A percentile compares a stretch with the other conserved stretches of the same genome.
Evolutionary conservation across 768 basidiomycete species (phyloP).

Genomic region (Boletus rex-veris): DNA sequence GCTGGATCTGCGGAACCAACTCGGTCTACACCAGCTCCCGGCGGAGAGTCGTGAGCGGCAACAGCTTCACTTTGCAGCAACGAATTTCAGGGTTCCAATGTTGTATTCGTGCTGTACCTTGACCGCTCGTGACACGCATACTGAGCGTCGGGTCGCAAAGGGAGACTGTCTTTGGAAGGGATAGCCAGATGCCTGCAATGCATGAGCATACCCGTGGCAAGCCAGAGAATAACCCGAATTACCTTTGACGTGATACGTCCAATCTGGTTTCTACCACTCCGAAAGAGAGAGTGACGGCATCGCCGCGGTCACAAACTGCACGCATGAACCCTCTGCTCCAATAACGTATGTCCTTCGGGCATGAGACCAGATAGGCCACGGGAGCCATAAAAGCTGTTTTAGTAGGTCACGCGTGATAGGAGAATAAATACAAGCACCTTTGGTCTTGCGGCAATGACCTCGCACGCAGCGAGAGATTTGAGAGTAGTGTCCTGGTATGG

Average conservation of each 20-base stretch:
- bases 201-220: no score
- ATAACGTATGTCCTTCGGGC: conserved; percentile 89
- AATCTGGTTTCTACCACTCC: conserved; percentile 86
- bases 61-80: no score
- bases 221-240: not conserved
- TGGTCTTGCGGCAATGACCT: conserved; percentile 84
- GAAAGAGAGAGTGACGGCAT: conserved; percentile 57
- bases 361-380: conserved; percentile 86
- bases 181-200: no score
- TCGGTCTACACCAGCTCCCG: no score
- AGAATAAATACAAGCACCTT: conserved; percentile 59
- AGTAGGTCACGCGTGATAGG: no score
- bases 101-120: no score
- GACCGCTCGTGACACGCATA: no score
- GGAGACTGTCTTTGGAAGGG: no score
- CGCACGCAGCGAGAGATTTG: conserved; percentile 51
- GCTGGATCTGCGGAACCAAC: no score
- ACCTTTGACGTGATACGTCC: conserved; percentile 99
- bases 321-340: conserved; percentile 80
- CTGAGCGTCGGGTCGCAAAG: no score
- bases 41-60: no score
- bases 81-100: no score
- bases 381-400: conserved; percentile 95
- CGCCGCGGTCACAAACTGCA: conserved; percentile 41
- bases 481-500: conserved; percentile 76